Conservation (phyloP, 768 basidiomycete species). For the Rhodotorula paludigena region DNA sequence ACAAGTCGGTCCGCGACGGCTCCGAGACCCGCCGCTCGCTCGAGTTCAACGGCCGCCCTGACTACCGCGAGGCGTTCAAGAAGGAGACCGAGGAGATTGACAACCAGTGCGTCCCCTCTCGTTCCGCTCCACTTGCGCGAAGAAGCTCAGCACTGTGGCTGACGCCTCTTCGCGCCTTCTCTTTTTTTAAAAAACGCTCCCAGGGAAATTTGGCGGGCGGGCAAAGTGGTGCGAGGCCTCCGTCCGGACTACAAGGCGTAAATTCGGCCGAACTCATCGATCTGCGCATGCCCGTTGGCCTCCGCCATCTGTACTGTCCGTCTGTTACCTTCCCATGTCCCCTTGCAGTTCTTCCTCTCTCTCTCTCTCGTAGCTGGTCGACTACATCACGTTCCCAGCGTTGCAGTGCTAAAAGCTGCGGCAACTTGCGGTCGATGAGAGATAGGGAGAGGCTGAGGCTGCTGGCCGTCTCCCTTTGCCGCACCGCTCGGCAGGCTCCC, state of each 20-base stretch:
- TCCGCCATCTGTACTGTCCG: background rate
- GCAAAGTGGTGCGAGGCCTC: constrained; percentile 71
- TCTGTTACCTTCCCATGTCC: too few species aligned
- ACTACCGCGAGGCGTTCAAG: constrained; percentile 87
- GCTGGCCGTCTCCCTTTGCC: too few species aligned
- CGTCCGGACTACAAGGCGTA: constrained; percentile 9
- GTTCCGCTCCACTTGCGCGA: background rate
- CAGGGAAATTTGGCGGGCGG: constrained; percentile 90
- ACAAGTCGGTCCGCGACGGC: constrained; percentile 88
- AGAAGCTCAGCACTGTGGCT: background rate
- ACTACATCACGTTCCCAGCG: too few species aligned
- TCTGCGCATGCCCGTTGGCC: too few species aligned
- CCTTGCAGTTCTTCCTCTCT: too few species aligned
- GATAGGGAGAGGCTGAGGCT: too few species aligned
- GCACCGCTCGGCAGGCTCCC: too few species aligned
- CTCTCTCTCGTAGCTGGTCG: too few species aligned
- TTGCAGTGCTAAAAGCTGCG: too few species aligned
- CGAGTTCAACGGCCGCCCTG: constrained; percentile 86
- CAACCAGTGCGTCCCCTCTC: constrained; percentile 57
- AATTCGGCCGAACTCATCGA: too few species aligned
- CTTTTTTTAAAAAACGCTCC: too few species aligned
- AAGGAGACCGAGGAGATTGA: constrained; percentile 90
- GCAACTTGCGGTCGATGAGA: too few species aligned
- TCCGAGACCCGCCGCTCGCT: constrained; percentile 95
- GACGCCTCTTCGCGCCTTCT: background rate